phyloP scores from a whole-genome alignment of 805 yeast genomes.

The Cyberlindnera americana region DNA sequence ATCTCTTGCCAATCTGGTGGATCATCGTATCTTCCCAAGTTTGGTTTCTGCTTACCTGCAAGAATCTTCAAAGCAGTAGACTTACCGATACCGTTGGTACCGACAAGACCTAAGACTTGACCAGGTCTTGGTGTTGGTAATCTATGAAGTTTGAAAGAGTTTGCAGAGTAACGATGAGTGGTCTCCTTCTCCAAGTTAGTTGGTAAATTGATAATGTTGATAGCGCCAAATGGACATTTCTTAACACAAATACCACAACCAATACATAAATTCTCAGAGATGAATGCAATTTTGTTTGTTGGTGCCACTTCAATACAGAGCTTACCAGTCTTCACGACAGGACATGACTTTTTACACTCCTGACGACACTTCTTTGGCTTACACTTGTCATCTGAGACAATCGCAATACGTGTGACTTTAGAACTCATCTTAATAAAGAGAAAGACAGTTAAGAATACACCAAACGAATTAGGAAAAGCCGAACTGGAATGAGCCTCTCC shows the following conservation, averaged over 20 bases:
- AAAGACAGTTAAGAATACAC: neutral
- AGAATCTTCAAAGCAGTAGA: slow-evolving; percentile 94
- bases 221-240: slow-evolving; percentile 98
- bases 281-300: slow-evolving; percentile 86
- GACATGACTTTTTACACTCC: slow-evolving; percentile 96
- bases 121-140: slow-evolving; percentile 99
- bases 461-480: too few species aligned
- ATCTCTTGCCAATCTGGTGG: slow-evolving; percentile 99
- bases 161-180: slow-evolving; percentile 96
- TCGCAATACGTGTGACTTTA: slow-evolving; percentile 81
- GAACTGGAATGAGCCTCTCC: too few species aligned
- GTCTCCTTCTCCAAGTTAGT: slow-evolving; percentile 90
- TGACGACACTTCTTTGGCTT: slow-evolving; percentile 98
- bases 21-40: slow-evolving; percentile 87
- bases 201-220: slow-evolving; percentile 92
- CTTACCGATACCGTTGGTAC: slow-evolving; percentile 99
- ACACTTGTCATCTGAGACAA: slow-evolving; percentile 90
- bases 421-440: slow-evolving; percentile 9
- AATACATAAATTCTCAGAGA: slow-evolving; percentile 90
- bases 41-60: slow-evolving; percentile 97
- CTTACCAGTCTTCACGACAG: slow-evolving; percentile 97
- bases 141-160: slow-evolving; percentile 94
- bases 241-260: slow-evolving; percentile 99
- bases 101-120: slow-evolving; percentile 95
- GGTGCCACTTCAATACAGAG: slow-evolving; percentile 96